Percentiles rank a stretch among this genome's conserved stretches.
Evolutionary conservation across 768 basidiomycete genomes (phyloP).

Genomic region (Amylocystis lapponica): DNA sequence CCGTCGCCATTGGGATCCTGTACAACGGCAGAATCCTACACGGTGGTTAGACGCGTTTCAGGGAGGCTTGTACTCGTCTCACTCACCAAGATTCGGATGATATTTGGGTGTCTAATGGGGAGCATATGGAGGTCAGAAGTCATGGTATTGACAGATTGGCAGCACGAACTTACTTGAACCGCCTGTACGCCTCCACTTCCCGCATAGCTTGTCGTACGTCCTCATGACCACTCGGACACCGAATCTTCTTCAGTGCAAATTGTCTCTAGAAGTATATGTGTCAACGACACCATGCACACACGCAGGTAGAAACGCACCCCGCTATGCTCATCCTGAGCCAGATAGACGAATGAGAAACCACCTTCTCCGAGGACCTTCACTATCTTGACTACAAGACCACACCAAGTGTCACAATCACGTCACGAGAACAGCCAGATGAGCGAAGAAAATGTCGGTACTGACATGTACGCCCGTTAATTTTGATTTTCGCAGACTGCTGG

Average conservation of each 20-base stretch:
- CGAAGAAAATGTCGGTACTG: conserved; percentile 27
- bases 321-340: conserved; percentile 81
- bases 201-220: conserved; percentile 86
- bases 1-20: conserved; percentile 92
- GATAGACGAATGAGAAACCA: conserved; percentile 89
- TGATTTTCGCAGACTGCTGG: conserved; percentile 78
- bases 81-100: conserved; percentile 85
- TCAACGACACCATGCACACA: background rate
- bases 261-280: conserved; percentile 49
- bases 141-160: no score
- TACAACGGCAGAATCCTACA: conserved; percentile 86
- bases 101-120: conserved; percentile 97
- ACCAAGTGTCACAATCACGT: background rate
- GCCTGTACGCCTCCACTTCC: conserved; percentile 88
- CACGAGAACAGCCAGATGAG: background rate
- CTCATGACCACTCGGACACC: conserved; percentile 84
- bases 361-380: conserved; percentile 93
- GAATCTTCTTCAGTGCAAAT: conserved; percentile 96
- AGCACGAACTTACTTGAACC: conserved; percentile 70
- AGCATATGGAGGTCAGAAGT: conserved; percentile 3
- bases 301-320: conserved; percentile 45
- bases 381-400: conserved; percentile 60
- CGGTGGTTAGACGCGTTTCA: conserved; percentile 8
- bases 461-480: conserved; percentile 96
- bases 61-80: background rate